Percentiles rank a stretch among this genome's conserved stretches.
These are phyloP conservation scores for Thelonectria blattea DNA, from an alignment of 2,329 filamentous ascomycete genomes.

Conservation along the genomic window DNA sequence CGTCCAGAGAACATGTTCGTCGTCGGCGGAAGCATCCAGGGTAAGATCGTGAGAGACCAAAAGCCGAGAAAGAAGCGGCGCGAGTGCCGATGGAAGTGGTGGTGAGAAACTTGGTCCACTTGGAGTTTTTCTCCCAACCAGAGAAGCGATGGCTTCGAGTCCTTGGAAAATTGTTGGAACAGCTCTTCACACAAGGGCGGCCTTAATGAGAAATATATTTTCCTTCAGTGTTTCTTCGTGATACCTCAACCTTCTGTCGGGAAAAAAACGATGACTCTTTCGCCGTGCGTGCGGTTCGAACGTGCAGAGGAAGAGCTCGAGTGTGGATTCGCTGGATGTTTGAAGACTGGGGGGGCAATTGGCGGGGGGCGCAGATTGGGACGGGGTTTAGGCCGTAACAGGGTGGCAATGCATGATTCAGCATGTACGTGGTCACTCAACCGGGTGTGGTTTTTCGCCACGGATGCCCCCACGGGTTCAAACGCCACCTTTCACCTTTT, in stretches of 20 bases:
- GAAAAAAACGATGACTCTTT: slow-evolving; percentile 22
- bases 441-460: not conserved
- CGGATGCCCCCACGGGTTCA: not conserved
- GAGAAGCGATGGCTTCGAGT: not conserved
- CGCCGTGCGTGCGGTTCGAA: slow-evolving; percentile 17
- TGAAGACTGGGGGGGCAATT: slow-evolving; percentile 9
- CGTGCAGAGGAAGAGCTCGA: slow-evolving; percentile 9
- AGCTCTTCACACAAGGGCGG: not conserved
- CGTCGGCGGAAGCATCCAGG: not conserved
- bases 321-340: not conserved
- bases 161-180: not conserved
- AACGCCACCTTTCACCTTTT: not conserved
- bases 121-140: no score
- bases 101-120: no score
- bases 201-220: no score
- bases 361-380: not conserved
- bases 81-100: not conserved
- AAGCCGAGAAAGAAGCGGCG: not conserved
- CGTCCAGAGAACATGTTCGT: not conserved
- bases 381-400: slow-evolving; percentile 1
- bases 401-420: not conserved
- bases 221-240: not conserved
- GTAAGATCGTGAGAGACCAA: not conserved
- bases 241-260: no score
- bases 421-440: no score